phyloP scores from a whole-genome alignment of 345 rosid species.

The Xanthoceras sorbifolium region DNA sequence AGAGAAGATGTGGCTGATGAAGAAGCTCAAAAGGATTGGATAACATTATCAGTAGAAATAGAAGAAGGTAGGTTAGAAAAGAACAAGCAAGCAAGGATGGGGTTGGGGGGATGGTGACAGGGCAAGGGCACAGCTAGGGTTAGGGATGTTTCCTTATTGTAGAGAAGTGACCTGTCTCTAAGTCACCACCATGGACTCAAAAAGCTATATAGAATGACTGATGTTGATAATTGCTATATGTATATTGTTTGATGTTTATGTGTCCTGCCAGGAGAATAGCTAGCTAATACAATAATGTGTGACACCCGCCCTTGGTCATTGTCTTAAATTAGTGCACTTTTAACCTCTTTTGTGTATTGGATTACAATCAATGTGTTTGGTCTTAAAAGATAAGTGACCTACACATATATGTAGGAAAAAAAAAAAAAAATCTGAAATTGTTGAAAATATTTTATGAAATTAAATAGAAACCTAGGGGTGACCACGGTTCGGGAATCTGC shows the following conservation, averaged over 20 bases:
- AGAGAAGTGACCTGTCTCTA: conserved; percentile 53
- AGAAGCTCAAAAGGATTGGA: conserved; percentile 6
- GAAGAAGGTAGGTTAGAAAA: conserved; percentile 26
- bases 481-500: too few relatives aligned
- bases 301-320: neutral
- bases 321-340: neutral
- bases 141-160: conserved; percentile 54
- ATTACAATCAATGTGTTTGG: neutral
- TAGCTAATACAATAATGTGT: neutral
- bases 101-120: conserved; percentile 45
- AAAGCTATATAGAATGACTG: conserved; percentile 20
- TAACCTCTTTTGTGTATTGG: neutral
- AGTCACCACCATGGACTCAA: conserved; percentile 41
- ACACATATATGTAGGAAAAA: too few relatives aligned
- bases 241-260: conserved; percentile 16
- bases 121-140: conserved; percentile 58
- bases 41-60: conserved; percentile 23
- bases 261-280: conserved; percentile 11
- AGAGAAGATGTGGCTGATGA: conserved; percentile 21
- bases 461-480: too few relatives aligned
- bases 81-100: conserved; percentile 28
- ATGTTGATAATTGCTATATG: conserved; percentile 14
- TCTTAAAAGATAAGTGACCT: too few relatives aligned
- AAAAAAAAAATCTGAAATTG: too few relatives aligned
- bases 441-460: too few relatives aligned